Percentiles rank a stretch among this genome's conserved stretches.
phyloP scores from a whole-genome alignment of 2,329 filamentous ascomycete species.

The Penicillium sp. region DNA sequence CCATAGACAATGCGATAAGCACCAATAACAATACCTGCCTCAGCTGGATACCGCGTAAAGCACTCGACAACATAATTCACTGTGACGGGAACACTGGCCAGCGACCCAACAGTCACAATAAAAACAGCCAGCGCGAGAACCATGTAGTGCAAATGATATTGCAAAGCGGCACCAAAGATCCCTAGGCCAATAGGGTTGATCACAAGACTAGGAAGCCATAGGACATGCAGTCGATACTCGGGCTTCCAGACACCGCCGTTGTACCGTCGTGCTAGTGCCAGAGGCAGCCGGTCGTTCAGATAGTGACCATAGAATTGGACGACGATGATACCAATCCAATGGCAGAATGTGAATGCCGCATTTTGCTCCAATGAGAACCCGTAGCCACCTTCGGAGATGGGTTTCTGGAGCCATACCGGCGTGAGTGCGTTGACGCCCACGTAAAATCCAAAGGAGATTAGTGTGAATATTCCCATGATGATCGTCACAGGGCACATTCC shows the following conservation, averaged over 20 bases:
- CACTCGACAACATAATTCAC: conserved; percentile 32
- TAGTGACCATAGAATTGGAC: conserved; percentile 40
- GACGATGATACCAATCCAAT: conserved; percentile 44
- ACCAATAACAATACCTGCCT: conserved; percentile 34
- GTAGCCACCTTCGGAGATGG: conserved; percentile 42
- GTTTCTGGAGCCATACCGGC: conserved; percentile 43
- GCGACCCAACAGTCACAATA: conserved; percentile 40
- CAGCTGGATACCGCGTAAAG: conserved; percentile 40
- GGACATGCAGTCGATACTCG: conserved; percentile 35
- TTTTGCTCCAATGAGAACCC: conserved; percentile 45
- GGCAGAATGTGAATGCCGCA: conserved; percentile 42
- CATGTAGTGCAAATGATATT: conserved; percentile 44
- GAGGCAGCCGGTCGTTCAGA: conserved; percentile 43
- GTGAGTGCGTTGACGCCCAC: conserved; percentile 37
- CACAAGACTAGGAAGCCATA: conserved; percentile 31
- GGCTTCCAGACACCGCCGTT: conserved; percentile 36
- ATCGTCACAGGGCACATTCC: conserved; percentile 39
- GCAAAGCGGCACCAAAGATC: conserved; percentile 41
- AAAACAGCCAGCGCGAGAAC: conserved; percentile 44
- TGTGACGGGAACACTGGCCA: conserved; percentile 28
- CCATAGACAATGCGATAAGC: conserved; percentile 40
- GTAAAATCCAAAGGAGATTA: conserved; percentile 40
- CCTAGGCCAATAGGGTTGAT: conserved; percentile 35
- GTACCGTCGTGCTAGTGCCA: conserved; percentile 32
- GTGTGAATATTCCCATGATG: conserved; percentile 40